Conservation (phyloP, 176 grass and related monocot species). For the Olyra latifolia region DNA sequence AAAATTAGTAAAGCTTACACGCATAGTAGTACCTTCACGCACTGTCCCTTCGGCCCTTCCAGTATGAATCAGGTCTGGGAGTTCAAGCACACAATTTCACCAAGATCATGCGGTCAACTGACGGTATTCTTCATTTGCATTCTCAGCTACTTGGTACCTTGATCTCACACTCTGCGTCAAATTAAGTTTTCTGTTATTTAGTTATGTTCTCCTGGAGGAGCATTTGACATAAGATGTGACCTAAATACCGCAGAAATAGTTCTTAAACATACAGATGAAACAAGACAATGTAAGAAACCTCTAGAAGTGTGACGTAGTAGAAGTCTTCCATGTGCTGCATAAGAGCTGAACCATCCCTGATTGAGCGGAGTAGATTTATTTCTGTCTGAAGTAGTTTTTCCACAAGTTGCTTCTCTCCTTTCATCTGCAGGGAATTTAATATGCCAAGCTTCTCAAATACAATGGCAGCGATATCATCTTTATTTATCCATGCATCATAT, state of each 20-base stretch:
- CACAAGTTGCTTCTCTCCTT: constrained; percentile 91
- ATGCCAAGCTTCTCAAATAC: constrained; percentile 27
- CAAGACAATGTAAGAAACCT: constrained; percentile 49
- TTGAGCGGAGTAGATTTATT: constrained; percentile 88
- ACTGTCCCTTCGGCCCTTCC: not conserved
- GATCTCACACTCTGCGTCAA: constrained; percentile 74
- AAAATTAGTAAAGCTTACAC: not conserved
- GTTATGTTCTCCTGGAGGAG: constrained; percentile 1
- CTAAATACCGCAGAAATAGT: constrained; percentile 9
- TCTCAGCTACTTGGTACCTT: constrained; percentile 43
- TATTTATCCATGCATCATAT: constrained; percentile 25
- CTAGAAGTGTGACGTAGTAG: constrained; percentile 93
- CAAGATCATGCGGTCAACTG: constrained; percentile 16
- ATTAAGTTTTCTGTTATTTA: constrained; percentile 16
- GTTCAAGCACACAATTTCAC: constrained; percentile 7
- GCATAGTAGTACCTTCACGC: not conserved
- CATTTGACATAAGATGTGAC: constrained; percentile 21
- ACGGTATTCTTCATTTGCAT: constrained; percentile 38
- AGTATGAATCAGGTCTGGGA: not conserved
- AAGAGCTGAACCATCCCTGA: constrained; percentile 94
- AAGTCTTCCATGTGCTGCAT: constrained; percentile 99
- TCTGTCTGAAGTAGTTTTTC: constrained; percentile 88
- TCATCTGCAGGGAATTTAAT: constrained; percentile 64
- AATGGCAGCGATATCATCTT: constrained; percentile 12
- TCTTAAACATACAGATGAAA: not conserved